These are phyloP conservation scores for Termitomyces sp. DNA, from an alignment of 768 basidiomycete species.

Conservation along the genomic window DNA sequence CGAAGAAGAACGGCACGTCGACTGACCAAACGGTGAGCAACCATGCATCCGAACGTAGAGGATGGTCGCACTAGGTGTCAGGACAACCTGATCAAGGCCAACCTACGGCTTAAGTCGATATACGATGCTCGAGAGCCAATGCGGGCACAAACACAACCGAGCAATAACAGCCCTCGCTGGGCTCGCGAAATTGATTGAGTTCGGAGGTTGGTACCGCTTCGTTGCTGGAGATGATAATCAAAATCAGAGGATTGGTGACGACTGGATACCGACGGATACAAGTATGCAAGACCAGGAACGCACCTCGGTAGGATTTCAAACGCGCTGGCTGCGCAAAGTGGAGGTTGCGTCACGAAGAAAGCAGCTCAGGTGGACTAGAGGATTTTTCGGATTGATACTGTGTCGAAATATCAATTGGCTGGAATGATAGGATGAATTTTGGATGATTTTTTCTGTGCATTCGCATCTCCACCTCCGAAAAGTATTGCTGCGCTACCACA, in stretches of 20 bases:
- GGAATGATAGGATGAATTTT: too few species aligned
- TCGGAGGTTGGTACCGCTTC: conserved; percentile 74
- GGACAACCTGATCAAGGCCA: conserved; percentile 73
- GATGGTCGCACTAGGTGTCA: conserved; percentile 54
- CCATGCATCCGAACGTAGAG: not conserved
- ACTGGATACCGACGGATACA: not conserved
- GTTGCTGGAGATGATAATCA: conserved; percentile 74
- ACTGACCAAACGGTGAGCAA: conserved; percentile 18
- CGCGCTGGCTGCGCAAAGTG: conserved; percentile 59
- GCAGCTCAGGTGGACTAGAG: too few species aligned
- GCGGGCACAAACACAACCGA: conserved; percentile 36
- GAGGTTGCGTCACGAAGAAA: too few species aligned
- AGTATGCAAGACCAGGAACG: not conserved
- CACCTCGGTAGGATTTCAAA: conserved; percentile 70
- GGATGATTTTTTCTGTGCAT: conserved; percentile 69
- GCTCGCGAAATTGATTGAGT: conserved; percentile 60
- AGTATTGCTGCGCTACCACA: conserved; percentile 60
- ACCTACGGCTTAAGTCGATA: conserved; percentile 36
- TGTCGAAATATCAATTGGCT: too few species aligned
- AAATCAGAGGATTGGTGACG: not conserved
- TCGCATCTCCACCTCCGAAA: conserved; percentile 71
- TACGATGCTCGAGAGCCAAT: not conserved
- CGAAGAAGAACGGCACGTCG: conserved; percentile 50
- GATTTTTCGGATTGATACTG: too few species aligned
- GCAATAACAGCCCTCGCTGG: conserved; percentile 55